Conservation (phyloP, 768 basidiomycete genomes). For the Leccinum boreale region DNA sequence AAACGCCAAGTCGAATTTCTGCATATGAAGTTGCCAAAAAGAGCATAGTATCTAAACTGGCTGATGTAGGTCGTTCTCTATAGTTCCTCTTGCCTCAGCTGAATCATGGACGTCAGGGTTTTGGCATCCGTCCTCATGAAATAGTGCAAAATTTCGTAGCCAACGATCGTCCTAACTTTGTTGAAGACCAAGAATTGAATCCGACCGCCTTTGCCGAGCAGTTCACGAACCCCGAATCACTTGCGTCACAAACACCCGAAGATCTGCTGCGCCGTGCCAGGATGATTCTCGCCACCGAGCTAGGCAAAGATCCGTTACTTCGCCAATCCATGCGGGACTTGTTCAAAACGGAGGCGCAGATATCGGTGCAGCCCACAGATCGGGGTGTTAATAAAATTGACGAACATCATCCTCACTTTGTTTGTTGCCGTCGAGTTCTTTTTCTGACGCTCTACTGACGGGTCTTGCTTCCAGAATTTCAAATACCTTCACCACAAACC, state of each 20-base stretch:
- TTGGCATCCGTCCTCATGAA: constrained; percentile 78
- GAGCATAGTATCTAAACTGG: constrained; percentile 71
- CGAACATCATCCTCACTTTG: constrained; percentile 69
- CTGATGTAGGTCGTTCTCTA: constrained; percentile 53
- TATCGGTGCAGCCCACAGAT: constrained; percentile 86
- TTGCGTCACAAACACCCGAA: constrained; percentile 55
- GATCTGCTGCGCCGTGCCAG: constrained; percentile 72
- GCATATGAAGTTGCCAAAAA: constrained; percentile 84
- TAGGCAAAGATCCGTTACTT: constrained; percentile 90
- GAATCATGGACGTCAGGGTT: constrained; percentile 51
- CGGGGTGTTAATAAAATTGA: constrained; percentile 76
- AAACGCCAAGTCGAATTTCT: constrained; percentile 80
- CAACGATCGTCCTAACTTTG: constrained; percentile 57
- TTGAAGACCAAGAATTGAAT: constrained; percentile 77
- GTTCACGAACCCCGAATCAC: constrained; percentile 68
- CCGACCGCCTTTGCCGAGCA: constrained; percentile 85
- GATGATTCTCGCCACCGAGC: constrained; percentile 83
- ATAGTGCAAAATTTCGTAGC: constrained; percentile 82
- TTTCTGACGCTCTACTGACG: constrained; percentile 4
- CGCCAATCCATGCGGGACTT: constrained; percentile 71
- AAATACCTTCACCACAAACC: constrained; percentile 89
- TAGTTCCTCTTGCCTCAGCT: not conserved
- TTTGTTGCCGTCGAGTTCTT: constrained; percentile 34
- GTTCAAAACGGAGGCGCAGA: constrained; percentile 70
- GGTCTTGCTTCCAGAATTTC: constrained; percentile 61